phyloP scores from a whole-genome alignment of 805 yeast species.

The Suhomyces sp. region DNA sequence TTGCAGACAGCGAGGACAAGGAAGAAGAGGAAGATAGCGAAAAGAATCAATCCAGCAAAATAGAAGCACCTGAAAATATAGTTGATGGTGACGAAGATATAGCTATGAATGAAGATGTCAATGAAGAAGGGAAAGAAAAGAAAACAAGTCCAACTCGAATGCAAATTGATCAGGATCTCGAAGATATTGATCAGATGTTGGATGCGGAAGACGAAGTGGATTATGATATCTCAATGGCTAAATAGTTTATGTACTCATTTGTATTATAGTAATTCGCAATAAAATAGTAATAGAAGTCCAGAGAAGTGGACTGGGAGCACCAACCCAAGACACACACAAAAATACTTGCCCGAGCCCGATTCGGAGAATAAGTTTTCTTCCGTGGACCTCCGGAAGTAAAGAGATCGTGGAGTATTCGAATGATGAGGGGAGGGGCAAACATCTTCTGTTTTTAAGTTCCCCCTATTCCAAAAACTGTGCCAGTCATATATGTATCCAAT shows the following conservation, averaged over 20 bases:
- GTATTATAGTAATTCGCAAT: not conserved
- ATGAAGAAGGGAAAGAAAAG: not conserved
- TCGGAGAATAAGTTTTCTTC: too few relatives aligned
- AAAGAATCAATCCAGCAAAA: not conserved
- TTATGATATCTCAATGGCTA: slow-evolving; percentile 29
- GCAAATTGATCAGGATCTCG: slow-evolving; percentile 17
- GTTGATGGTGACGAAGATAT: not conserved
- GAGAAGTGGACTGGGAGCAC: not conserved
- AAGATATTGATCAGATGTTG: slow-evolving; percentile 32
- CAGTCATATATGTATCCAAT: too few relatives aligned
- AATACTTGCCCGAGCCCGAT: too few relatives aligned
- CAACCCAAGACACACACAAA: not conserved
- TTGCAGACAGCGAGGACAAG: not conserved
- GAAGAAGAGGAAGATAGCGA: slow-evolving; percentile 7
- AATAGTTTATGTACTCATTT: not conserved
- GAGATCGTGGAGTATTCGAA: too few relatives aligned
- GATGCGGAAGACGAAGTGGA: slow-evolving; percentile 40
- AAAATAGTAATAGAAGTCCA: too few relatives aligned
- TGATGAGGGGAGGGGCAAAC: too few relatives aligned
- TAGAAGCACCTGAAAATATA: not conserved
- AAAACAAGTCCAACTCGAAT: not conserved
- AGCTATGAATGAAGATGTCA: not conserved
- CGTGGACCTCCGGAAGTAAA: too few relatives aligned
- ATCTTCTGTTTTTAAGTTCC: too few relatives aligned
- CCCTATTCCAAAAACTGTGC: too few relatives aligned